Evolutionary conservation across 768 basidiomycete species (phyloP).

Genomic region (Pisolithus orientalis): DNA sequence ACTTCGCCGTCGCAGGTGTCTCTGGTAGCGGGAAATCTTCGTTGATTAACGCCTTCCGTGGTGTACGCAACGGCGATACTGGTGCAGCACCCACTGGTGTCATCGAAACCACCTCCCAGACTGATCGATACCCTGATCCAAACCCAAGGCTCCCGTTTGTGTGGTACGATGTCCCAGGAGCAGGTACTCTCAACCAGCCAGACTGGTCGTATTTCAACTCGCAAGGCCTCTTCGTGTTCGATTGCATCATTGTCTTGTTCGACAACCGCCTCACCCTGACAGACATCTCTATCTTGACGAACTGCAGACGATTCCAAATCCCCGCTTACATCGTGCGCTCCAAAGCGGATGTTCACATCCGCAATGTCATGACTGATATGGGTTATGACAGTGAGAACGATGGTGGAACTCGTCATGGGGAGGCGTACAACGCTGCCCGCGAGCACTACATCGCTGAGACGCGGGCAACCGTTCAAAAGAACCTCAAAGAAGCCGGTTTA

Average conservation of each 20-base stretch:
- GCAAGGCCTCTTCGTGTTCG: constrained; percentile 19
- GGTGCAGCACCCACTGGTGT: constrained; percentile 19
- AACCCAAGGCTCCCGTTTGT: constrained; percentile 10
- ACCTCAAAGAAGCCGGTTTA: constrained; percentile 11
- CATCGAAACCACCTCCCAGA: constrained; percentile 15
- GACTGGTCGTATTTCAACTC: constrained; percentile 25
- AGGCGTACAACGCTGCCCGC: constrained; percentile 8
- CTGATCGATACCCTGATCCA: constrained; percentile 19
- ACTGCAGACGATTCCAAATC: constrained; percentile 10
- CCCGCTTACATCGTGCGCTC: constrained; percentile 14
- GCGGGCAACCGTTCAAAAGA: constrained; percentile 7
- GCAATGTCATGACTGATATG: constrained; percentile 7
- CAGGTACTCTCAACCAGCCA: constrained; percentile 18
- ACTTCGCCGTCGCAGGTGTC: constrained; percentile 24
- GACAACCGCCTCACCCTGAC: constrained; percentile 12
- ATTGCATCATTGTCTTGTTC: constrained; percentile 11
- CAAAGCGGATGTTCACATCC: constrained; percentile 13
- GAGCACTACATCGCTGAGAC: constrained; percentile 15
- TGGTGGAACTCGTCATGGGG: neutral
- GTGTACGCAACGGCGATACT: constrained; percentile 11
- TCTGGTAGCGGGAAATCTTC: constrained; percentile 26
- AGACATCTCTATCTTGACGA: constrained; percentile 10
- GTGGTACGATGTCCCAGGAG: constrained; percentile 27
- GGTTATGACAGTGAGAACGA: constrained; percentile 6
- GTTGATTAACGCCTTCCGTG: constrained; percentile 24